Conservation (phyloP, 2,329 filamentous ascomycete species). For the Dothideomycetes sp. region DNA sequence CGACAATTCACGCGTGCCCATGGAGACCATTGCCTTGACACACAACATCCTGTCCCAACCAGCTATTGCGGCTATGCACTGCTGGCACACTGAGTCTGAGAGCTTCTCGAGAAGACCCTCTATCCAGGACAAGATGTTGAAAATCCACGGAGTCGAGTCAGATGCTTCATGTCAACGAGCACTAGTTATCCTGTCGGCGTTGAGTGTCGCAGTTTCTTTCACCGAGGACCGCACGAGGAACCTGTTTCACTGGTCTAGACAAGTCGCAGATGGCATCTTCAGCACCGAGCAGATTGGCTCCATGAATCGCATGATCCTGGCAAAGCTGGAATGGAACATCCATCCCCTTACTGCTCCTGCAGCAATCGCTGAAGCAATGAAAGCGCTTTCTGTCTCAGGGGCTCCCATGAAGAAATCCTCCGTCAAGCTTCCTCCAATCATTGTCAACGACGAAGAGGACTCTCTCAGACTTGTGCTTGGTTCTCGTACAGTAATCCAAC, state of each 20-base stretch:
- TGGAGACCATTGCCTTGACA: slow-evolving; percentile 22
- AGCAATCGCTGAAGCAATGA: slow-evolving; percentile 13
- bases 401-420: neutral
- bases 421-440: neutral
- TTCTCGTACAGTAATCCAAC: neutral
- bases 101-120: too few species aligned
- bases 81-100: slow-evolving; percentile 8
- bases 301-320: slow-evolving; percentile 18
- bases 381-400: neutral
- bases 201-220: slow-evolving; percentile 23
- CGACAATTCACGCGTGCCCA: slow-evolving; percentile 19
- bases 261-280: slow-evolving; percentile 18
- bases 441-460: slow-evolving; percentile 5
- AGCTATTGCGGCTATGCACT: slow-evolving; percentile 11
- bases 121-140: slow-evolving; percentile 11
- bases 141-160: slow-evolving; percentile 13
- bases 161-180: slow-evolving; percentile 16
- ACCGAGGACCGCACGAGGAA: slow-evolving; percentile 20
- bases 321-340: slow-evolving; percentile 21
- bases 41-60: slow-evolving; percentile 23
- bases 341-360: slow-evolving; percentile 16
- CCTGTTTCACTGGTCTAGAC: slow-evolving; percentile 19
- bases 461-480: slow-evolving; percentile 8
- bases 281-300: slow-evolving; percentile 17
- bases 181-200: slow-evolving; percentile 20